Percentiles rank a stretch among this genome's conserved stretches.
phyloP scores from a whole-genome alignment of 805 yeast species.

The Ascoidea tarda region DNA sequence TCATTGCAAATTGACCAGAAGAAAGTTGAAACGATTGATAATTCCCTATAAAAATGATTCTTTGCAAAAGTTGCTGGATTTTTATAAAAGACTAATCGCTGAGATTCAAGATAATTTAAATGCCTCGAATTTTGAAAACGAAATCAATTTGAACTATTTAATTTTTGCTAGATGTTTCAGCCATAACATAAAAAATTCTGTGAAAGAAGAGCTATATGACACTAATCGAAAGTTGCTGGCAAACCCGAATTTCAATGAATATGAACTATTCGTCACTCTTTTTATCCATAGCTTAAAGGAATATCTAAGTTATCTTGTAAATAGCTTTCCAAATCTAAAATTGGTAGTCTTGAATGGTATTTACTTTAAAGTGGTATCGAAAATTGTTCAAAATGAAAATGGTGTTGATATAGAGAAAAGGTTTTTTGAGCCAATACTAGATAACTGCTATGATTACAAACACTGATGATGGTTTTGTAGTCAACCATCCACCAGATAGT shows the following conservation, averaged over 20 bases:
- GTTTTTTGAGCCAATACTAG: neutral
- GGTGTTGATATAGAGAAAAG: neutral
- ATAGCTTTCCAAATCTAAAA: neutral
- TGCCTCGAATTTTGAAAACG: neutral
- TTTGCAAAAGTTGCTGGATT: too few relatives aligned
- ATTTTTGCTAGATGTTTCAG: neutral
- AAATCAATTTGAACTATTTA: too few relatives aligned
- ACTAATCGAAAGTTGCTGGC: neutral
- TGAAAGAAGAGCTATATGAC: neutral
- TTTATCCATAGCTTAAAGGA: neutral
- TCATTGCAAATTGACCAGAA: neutral
- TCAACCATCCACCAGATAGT: too few relatives aligned
- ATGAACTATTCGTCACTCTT: neutral
- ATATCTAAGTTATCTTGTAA: neutral
- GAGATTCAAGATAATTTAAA: neutral
- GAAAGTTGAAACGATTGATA: neutral
- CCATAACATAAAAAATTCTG: neutral
- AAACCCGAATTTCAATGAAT: neutral
- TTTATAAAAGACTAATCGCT: too few relatives aligned
- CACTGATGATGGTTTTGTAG: neutral
- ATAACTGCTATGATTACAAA: neutral
- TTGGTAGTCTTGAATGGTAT: neutral
- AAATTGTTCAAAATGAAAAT: too few relatives aligned
- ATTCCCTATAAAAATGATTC: neutral
- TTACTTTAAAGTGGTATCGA: neutral